Evolutionary conservation across 768 basidiomycete genomes (phyloP), one percentile per base, ranked within the genome.

Genomic region (Auricularia sp.): DNA sequence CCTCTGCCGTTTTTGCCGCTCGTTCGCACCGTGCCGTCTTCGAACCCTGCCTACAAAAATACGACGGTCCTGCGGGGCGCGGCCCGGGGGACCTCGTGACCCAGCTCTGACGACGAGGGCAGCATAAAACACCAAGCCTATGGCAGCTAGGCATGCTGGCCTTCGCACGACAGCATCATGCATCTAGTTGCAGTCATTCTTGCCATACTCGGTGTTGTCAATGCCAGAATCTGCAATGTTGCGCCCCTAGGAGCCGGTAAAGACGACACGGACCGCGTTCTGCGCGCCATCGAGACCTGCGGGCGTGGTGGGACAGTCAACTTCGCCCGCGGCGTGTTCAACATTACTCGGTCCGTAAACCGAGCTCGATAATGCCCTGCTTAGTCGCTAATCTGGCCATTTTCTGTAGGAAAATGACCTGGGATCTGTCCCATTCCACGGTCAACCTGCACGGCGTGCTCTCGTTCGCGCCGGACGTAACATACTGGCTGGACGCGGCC

Each of bases 401-500:
- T 29, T 29, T 29, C 29, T 29, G 16, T 35, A 66, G 65, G 16
- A 66, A 66, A 35, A 66, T 66, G 65, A 63, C 62, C 3, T 66
- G 65, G 65, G 56, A 59, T 60, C 39, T 66, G 11, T 23, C 14
- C n/a, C 43, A 64, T 29, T 39, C 62, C 12, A 51, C 43, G 14
- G 62, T 66, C 10, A 58, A 64, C 63, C 56, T 66, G 39, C 60
- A 34, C 43, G 65, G 65, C 0, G 35, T 64, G 14, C 14, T 54
- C 14, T 62, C 85, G 84, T 85, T 84, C 71, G 70, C 76, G 14
- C 82, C 83, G 8, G 76, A 84, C 68, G 76, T 84, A 43, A 70
- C 83, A 59, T 84, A 76, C 67, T 85, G 85, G 85, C 74, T 85
- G 62, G 73, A 85, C 64, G 70, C 79, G 43, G 74, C 75, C 54